A percentile compares a stretch with the other conserved stretches of the same genome.
These are phyloP conservation scores for Entomortierella chlamydospora DNA, from an alignment of 192 early-diverging fungal genomes.

Conservation along the genomic window DNA sequence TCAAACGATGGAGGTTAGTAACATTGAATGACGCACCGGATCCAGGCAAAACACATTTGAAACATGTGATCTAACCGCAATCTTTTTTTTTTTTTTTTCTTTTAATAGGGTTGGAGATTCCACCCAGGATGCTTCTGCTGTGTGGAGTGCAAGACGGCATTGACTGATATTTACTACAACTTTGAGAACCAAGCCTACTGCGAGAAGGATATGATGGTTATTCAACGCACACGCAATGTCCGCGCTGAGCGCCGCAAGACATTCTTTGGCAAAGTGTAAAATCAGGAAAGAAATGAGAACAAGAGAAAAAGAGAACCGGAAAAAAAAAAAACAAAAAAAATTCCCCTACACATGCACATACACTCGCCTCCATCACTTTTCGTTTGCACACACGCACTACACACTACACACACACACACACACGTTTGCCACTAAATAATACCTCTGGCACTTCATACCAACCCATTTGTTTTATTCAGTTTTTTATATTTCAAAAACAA, in stretches of 20 bases:
- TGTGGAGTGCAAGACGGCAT: constrained; percentile 64
- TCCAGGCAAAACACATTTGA: not conserved
- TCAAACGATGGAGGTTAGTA: constrained; percentile 76
- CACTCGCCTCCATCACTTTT: not conserved
- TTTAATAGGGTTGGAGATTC: constrained; percentile 71
- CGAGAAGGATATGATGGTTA: constrained; percentile 74
- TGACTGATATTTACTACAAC: constrained; percentile 80
- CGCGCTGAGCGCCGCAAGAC: constrained; percentile 71
- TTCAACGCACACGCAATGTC: constrained; percentile 69
- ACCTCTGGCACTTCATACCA: constrained; percentile 1
- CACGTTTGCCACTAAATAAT: too few relatives aligned
- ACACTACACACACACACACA: too few relatives aligned
- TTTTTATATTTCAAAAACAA: not conserved
- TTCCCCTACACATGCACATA: not conserved
- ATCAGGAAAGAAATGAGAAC: constrained; percentile 1
- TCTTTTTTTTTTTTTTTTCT: not conserved
- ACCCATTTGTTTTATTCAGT: not conserved
- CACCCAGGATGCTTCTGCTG: constrained; percentile 92
- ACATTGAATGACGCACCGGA: not conserved
- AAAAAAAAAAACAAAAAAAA: not conserved
- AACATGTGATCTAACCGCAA: not conserved
- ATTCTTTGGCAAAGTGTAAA: constrained; percentile 62
- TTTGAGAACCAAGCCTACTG: constrained; percentile 76
- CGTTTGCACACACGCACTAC: too few relatives aligned
- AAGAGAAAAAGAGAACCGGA: not conserved